These are phyloP conservation scores for Hericium erinaceus DNA, from an alignment of 768 basidiomycete species.

Conservation along the genomic window DNA sequence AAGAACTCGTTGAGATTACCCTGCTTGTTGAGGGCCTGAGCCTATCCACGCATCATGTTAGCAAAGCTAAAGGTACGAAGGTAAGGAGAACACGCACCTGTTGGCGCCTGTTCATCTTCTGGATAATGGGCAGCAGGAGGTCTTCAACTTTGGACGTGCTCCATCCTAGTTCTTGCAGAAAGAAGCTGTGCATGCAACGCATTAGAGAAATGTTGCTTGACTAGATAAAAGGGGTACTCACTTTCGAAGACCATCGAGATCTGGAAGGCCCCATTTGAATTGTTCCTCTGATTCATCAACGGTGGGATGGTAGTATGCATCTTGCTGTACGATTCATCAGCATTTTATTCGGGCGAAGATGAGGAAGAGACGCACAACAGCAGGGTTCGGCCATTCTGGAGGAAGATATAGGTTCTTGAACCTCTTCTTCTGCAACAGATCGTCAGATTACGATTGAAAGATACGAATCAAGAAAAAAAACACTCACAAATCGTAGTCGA, in stretches of 20 bases:
- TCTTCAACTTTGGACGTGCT: slow-evolving; percentile 77
- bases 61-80: not conserved
- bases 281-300: slow-evolving; percentile 88
- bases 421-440: slow-evolving; percentile 64
- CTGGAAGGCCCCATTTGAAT: slow-evolving; percentile 96
- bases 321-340: slow-evolving; percentile 40
- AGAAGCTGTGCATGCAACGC: slow-evolving; percentile 36
- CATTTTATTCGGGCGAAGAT: not conserved
- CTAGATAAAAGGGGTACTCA: slow-evolving; percentile 26
- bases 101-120: slow-evolving; percentile 73
- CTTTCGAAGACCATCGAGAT: slow-evolving; percentile 84
- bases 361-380: slow-evolving; percentile 51
- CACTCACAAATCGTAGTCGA: slow-evolving; percentile 76
- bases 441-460: slow-evolving; percentile 44
- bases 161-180: slow-evolving; percentile 79
- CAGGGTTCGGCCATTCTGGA: slow-evolving; percentile 85
- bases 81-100: slow-evolving; percentile 37
- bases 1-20: slow-evolving; percentile 70
- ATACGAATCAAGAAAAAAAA: slow-evolving; percentile 35
- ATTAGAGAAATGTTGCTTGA: too few species aligned
- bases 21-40: slow-evolving; percentile 63
- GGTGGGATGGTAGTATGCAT: slow-evolving; percentile 88
- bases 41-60: slow-evolving; percentile 24
- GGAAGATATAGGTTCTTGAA: slow-evolving; percentile 77
- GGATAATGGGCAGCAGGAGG: slow-evolving; percentile 84